A percentile compares a stretch with the other conserved stretches of the same genome.
phyloP scores from a whole-genome alignment of 2,329 filamentous ascomycete genomes.

The Davidsoniella eucalypti region DNA sequence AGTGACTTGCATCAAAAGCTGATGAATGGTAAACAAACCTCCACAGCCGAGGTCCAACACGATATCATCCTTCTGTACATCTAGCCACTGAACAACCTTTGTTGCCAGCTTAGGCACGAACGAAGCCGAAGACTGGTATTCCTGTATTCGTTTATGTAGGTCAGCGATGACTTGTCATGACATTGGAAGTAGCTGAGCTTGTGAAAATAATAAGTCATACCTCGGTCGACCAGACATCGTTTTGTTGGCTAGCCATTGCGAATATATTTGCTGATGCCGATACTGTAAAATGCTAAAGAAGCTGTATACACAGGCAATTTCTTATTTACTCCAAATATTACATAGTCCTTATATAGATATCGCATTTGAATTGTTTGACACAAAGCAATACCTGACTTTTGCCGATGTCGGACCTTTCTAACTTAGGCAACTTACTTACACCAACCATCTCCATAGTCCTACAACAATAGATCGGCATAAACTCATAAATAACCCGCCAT shows the following conservation, averaged over 20 bases:
- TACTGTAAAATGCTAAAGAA: neutral
- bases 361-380: neutral
- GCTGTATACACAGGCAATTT: no score
- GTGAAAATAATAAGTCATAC: conserved; percentile 14
- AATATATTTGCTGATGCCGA: neutral
- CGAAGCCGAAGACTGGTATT: conserved; percentile 43
- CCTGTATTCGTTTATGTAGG: conserved; percentile 21
- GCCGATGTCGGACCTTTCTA: conserved; percentile 14
- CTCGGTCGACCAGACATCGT: conserved; percentile 26
- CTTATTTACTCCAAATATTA: neutral
- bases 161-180: neutral
- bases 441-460: neutral
- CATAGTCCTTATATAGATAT: neutral
- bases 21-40: conserved; percentile 23
- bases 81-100: conserved; percentile 41
- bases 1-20: conserved; percentile 2
- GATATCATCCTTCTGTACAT: conserved; percentile 38
- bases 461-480: neutral
- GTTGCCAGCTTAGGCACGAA: conserved; percentile 47
- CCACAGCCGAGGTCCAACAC: conserved; percentile 50
- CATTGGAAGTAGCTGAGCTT: neutral
- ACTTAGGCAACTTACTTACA: conserved; percentile 9
- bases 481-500: neutral
- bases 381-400: neutral
- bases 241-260: neutral